Percentiles rank a stretch among this genome's conserved stretches.
phyloP scores from a whole-genome alignment of 1,284 basidiomycete species.

The Rhizoctonia solani region DNA sequence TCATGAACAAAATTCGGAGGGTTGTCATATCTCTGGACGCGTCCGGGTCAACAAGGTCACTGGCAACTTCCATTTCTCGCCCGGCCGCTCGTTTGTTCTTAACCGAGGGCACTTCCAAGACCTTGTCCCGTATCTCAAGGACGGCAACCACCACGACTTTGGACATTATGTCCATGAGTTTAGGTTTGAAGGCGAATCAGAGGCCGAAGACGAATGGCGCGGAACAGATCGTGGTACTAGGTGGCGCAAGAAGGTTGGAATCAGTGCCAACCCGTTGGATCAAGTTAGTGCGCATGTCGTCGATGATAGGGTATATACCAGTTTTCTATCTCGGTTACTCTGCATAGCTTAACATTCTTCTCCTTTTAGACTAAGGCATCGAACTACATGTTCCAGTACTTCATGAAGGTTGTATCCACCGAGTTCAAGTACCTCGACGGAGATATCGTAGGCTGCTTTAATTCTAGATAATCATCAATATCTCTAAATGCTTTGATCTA shows the following conservation, averaged over 20 bases:
- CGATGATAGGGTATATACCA: slow-evolving; percentile 38
- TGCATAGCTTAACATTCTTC: background rate
- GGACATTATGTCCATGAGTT: slow-evolving; percentile 86
- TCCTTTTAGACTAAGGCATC: slow-evolving; percentile 61
- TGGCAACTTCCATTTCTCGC: slow-evolving; percentile 87
- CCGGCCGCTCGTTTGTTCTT: slow-evolving; percentile 91
- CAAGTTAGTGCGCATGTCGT: slow-evolving; percentile 65
- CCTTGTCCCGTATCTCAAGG: slow-evolving; percentile 92
- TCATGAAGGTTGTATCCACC: slow-evolving; percentile 96
- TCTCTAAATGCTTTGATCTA: slow-evolving; percentile 14
- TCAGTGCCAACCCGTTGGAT: slow-evolving; percentile 79
- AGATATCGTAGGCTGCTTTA: slow-evolving; percentile 57
- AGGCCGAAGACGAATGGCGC: slow-evolving; percentile 54
- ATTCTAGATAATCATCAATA: background rate
- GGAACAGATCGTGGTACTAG: slow-evolving; percentile 53
- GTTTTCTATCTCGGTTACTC: slow-evolving; percentile 6
- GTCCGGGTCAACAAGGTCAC: slow-evolving; percentile 97
- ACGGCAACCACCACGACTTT: slow-evolving; percentile 89
- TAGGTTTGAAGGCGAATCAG: slow-evolving; percentile 82
- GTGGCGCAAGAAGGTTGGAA: slow-evolving; percentile 77
- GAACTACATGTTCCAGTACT: slow-evolving; percentile 95
- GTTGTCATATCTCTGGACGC: slow-evolving; percentile 90
- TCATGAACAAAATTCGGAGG: slow-evolving; percentile 89
- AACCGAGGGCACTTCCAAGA: slow-evolving; percentile 85
- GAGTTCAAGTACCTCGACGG: slow-evolving; percentile 83